Conservation (phyloP, 257 asterid genomes). For the Mentha longifolia region DNA sequence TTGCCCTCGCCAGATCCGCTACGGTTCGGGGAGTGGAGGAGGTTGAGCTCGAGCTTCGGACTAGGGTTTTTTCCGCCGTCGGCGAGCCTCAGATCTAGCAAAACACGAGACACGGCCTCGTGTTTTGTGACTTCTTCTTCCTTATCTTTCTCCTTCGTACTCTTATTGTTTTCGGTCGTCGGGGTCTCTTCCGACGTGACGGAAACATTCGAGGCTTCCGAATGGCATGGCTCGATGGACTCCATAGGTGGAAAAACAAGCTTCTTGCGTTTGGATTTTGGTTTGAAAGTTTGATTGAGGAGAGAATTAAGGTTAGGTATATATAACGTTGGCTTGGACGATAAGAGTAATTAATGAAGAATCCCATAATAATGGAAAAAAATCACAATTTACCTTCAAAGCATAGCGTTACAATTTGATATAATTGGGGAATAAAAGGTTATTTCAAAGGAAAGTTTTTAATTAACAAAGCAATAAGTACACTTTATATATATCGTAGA, state of each 20-base stretch:
- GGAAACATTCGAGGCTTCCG: slow-evolving; percentile 55
- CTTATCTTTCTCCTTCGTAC: slow-evolving; percentile 2
- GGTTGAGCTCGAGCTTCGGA: slow-evolving; percentile 50
- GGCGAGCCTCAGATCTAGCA: slow-evolving; percentile 48
- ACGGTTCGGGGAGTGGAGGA: slow-evolving; percentile 35
- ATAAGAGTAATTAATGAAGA: slow-evolving; percentile 32
- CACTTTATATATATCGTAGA: slow-evolving; percentile 34
- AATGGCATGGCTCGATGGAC: slow-evolving; percentile 40
- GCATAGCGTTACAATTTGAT: slow-evolving; percentile 39
- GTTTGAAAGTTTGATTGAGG: slow-evolving; percentile 24
- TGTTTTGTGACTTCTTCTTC: slow-evolving; percentile 11
- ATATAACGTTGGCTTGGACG: slow-evolving; percentile 28
- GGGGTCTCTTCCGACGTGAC: slow-evolving; percentile 48
- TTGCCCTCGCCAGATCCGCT: slow-evolving; percentile 36
- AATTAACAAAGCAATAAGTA: slow-evolving; percentile 40
- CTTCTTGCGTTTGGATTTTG: background rate
- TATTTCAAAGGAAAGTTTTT: slow-evolving; percentile 26
- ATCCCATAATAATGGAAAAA: slow-evolving; percentile 51
- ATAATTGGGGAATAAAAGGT: slow-evolving; percentile 29
- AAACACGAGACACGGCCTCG: slow-evolving; percentile 24
- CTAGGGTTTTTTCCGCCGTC: slow-evolving; percentile 24
- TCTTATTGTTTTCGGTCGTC: background rate
- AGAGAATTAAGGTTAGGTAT: background rate
- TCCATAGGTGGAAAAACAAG: slow-evolving; percentile 33
- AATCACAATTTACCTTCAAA: slow-evolving; percentile 44